Percentiles rank a stretch among this genome's conserved stretches.
Evolutionary conservation across 2,329 filamentous ascomycete species (phyloP).

Genomic region (Emmonsiellopsis sp.): DNA sequence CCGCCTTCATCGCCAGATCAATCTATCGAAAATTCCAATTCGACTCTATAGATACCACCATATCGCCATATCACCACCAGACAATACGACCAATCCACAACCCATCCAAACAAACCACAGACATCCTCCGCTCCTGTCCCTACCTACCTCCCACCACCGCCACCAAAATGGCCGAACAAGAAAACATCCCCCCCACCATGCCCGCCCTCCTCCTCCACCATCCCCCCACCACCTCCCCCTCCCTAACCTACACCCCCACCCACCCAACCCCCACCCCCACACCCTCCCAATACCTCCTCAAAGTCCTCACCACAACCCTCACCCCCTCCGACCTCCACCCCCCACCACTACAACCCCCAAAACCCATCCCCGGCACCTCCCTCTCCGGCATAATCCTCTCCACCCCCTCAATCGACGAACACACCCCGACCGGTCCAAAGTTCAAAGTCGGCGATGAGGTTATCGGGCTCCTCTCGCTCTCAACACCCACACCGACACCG

Average conservation of each 20-base stretch:
- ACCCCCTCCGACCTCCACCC: conserved; percentile 28
- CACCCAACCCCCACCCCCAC: conserved; percentile 29
- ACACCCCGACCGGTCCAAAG: conserved; percentile 21
- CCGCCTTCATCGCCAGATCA: no score
- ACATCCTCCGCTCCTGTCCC: background rate
- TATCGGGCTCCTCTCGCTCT: conserved; percentile 22
- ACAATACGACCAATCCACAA: no score
- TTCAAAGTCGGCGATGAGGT: conserved; percentile 33
- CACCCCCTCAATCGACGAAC: conserved; percentile 23
- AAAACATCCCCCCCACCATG: conserved; percentile 27
- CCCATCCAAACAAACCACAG: background rate
- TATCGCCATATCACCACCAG: no score
- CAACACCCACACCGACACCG: no score
- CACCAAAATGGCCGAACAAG: conserved; percentile 25
- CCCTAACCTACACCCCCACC: conserved; percentile 23
- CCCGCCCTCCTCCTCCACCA: conserved; percentile 30
- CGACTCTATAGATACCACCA: no score
- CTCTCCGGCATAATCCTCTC: conserved; percentile 30
- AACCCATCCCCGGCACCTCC: conserved; percentile 32
- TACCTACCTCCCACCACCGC: background rate
- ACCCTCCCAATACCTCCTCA: conserved; percentile 31
- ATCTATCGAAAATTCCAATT: no score
- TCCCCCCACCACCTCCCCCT: conserved; percentile 16
- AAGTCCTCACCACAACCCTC: conserved; percentile 30
- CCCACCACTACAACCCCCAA: conserved; percentile 13